Evolutionary conservation across 805 yeast genomes (phyloP).

Genomic region (Hanseniaspora clermontiae): DNA sequence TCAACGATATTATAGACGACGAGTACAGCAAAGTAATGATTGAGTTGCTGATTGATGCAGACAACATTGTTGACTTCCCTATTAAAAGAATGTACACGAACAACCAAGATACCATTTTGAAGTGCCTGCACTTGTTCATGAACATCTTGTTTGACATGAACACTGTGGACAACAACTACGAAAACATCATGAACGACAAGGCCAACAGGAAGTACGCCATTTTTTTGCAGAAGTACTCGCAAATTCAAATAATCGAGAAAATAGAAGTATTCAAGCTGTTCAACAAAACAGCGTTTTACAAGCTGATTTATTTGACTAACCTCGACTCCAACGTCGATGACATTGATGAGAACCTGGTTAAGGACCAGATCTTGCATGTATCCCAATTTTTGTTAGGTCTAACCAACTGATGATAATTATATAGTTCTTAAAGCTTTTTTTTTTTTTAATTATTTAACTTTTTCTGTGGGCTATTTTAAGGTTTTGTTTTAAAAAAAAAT

Average conservation of each 20-base stretch:
- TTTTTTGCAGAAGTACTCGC: slow-evolving; percentile 20
- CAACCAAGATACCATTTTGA: slow-evolving; percentile 2
- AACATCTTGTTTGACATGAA: slow-evolving; percentile 9
- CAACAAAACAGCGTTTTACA: slow-evolving; percentile 18
- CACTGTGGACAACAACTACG: not conserved
- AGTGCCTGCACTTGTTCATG: slow-evolving; percentile 12
- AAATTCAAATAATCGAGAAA: slow-evolving; percentile 15
- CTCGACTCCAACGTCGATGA: not conserved
- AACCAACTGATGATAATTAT: not conserved
- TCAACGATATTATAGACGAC: not conserved
- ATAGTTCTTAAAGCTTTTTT: not conserved
- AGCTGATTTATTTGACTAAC: slow-evolving; percentile 18
- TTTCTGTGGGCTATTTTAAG: too few relatives aligned
- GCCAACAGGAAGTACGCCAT: slow-evolving; percentile 11
- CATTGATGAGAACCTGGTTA: not conserved
- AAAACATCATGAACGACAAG: not conserved
- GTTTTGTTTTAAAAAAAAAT: too few relatives aligned
- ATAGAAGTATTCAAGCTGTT: slow-evolving; percentile 15
- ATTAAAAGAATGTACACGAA: not conserved
- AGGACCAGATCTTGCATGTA: slow-evolving; percentile 3
- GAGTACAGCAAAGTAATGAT: not conserved
- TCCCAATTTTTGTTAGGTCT: slow-evolving; percentile 5
- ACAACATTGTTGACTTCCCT: not conserved
- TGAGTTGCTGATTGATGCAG: not conserved
- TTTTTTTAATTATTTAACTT: not conserved